phyloP scores from a whole-genome alignment of 441 rosid species.

The Pelargonium australe region DNA sequence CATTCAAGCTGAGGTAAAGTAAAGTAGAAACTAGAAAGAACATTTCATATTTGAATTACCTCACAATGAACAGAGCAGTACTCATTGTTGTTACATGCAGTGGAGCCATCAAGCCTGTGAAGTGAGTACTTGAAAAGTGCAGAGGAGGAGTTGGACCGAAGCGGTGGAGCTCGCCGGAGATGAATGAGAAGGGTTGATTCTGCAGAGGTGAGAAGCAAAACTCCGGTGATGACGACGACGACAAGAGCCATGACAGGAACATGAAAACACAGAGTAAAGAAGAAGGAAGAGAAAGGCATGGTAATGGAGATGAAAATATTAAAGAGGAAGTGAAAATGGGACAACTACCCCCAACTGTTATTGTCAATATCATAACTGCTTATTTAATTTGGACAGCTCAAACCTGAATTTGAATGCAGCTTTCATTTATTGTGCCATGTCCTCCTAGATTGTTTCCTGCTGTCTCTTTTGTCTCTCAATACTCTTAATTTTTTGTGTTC shows the following conservation, averaged over 20 bases:
- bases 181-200: slow-evolving; percentile 31
- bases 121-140: slow-evolving; percentile 40
- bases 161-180: slow-evolving; percentile 36
- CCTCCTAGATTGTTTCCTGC: not conserved
- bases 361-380: slow-evolving; percentile 45
- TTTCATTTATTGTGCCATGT: slow-evolving; percentile 15
- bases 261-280: not conserved
- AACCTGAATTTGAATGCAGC: not conserved
- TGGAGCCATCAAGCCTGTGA: slow-evolving; percentile 27
- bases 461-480: too few relatives aligned
- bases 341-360: slow-evolving; percentile 37
- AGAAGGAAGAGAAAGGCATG: slow-evolving; percentile 3
- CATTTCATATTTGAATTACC: slow-evolving; percentile 27
- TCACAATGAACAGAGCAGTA: slow-evolving; percentile 36
- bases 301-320: not conserved
- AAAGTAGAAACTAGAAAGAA: not conserved
- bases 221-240: too few relatives aligned
- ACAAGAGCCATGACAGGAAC: slow-evolving; percentile 13
- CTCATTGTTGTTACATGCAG: slow-evolving; percentile 32
- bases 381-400: slow-evolving; percentile 24
- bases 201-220: slow-evolving; percentile 17
- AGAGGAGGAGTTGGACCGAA: slow-evolving; percentile 33
- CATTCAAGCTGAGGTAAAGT: too few relatives aligned
- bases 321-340: slow-evolving; percentile 15
- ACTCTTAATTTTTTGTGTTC: too few relatives aligned